These are phyloP conservation scores for Rutidosis leptorrhynchoides DNA, from an alignment of 129 eudicot species.

Conservation along the genomic window DNA sequence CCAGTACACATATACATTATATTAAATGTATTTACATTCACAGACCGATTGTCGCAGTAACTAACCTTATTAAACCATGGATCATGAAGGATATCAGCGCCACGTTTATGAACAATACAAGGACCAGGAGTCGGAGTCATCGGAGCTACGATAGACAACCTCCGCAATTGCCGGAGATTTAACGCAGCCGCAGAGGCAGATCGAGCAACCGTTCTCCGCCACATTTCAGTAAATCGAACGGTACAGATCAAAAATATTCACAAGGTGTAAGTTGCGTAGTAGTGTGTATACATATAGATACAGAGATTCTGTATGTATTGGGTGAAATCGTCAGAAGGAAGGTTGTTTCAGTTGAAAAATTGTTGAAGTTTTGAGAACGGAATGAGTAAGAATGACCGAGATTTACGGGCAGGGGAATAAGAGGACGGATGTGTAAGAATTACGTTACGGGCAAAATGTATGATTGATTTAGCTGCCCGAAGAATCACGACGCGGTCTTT, in stretches of 20 bases:
- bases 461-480: conserved; percentile 26
- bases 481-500: conserved; percentile 11
- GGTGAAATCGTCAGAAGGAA: conserved; percentile 19
- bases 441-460: conserved; percentile 15
- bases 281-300: conserved; percentile 8
- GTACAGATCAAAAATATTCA: not conserved
- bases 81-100: conserved; percentile 96
- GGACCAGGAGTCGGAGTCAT: conserved; percentile 64
- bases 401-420: conserved; percentile 35
- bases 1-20: not conserved
- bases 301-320: conserved; percentile 19
- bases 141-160: conserved; percentile 41
- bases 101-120: conserved; percentile 90
- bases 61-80: conserved; percentile 97
- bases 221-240: conserved; percentile 18
- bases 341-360: conserved; percentile 21
- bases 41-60: not conserved
- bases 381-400: conserved; percentile 30
- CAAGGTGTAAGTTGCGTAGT: conserved; percentile 13
- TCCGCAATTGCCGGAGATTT: conserved; percentile 63
- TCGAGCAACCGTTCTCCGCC: conserved; percentile 49
- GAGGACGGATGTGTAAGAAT: conserved; percentile 15
- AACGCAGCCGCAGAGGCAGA: conserved; percentile 45
- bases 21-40: no score
- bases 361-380: conserved; percentile 16